Base-by-base conservation (phyloP, 2,329 filamentous ascomycete species). In the Parasarocladium wereldwijsianum region DNA sequence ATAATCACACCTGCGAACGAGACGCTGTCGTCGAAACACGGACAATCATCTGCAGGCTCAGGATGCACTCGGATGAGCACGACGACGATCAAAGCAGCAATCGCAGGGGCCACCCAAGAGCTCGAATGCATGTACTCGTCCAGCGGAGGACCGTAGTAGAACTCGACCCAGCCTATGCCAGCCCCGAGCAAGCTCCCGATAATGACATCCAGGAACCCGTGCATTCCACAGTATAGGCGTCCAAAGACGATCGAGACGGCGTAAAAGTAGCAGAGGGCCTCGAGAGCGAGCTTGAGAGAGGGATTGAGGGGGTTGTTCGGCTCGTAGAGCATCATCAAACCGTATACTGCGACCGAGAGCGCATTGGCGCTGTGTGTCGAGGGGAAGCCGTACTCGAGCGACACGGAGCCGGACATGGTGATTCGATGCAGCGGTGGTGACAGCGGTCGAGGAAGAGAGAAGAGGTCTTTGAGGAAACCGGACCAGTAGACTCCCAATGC, bases 351-450 rank as follows among this genome's bases (percentile, higher is more conserved):
- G 11, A 96, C 87, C 1, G 87, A 94, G 6, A 96, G 81, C 3
- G 90, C 90, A 51, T 98, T 98, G 28, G 90, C 90, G 10, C 86
- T 93, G 51, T 98, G 90, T 0, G 90, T 96, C 7, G 86, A 94
- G 0, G 90, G 90, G 43, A 96, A 96, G 13, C 90, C 90, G 49
- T 98, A 98, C 49, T 98, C 90, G 32, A 98, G 68, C 8, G 87
- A 85, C 4, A 83, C 86, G 5, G 84, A 93, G 4, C 86, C 86
- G 29, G 87, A 96, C 86, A 94, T 94, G 40, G 86, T 94, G 50
- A 98, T 96, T 31, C 90, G 75, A 35, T 92, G 76, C 11, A 98
- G 65, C 2, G 90, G 90, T 13, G 90, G 90, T 4, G 86, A 94
- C 14, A 96, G 61, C 2, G 90, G 90, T 17, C 90, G 74, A 10